Evolutionary conservation across 2,329 filamentous ascomycete genomes (phyloP), one percentile per base, ranked within the genome.

Genomic region (Drechslerella coelobrocha): DNA sequence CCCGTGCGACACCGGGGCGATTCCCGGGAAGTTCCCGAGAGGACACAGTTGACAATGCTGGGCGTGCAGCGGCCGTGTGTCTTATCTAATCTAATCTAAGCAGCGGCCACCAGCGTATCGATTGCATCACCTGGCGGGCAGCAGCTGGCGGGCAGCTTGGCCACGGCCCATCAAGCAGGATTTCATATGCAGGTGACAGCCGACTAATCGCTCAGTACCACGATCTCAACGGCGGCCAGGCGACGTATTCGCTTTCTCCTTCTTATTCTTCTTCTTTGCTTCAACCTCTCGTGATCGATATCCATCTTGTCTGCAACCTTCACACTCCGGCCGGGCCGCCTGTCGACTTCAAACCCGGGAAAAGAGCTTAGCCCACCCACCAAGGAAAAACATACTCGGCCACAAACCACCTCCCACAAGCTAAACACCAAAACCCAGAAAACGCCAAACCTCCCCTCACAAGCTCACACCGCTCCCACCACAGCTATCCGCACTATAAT

Each of bases 401-500:
- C 54, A 26, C 61, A 39, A 53, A 17, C 41, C 9, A 8, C 19
- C 50, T 41, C 50, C n/a, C 19, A 34, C 29, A 52, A 37, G 6
- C 57, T 3, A 21, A 7, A 41, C 19, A n/a, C 10, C 43, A 26
- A 48, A 26, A 10, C 17, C 23, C 23, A 6, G 12, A 39, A 10
- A 19, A 19, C 19, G 19, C n/a, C n/a, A n/a, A n/a, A 39, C 57
- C 21, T 23, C 27, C 26, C 21, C n/a, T 31, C 47, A 45, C 48
- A 41, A 41, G 34, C 29, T 41, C 7, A 17, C 6, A 26, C 21
- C 31, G 27, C 19, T 3, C 24, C 19, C 3, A 43, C 5, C 34
- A 10, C 37, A 12, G 10, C 14, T 37, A 12, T 26, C 14, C 14
- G 26, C 26, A 43, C 21, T 26, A 4, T 7, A 27, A 12, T 24